Evolutionary conservation across 2,329 filamentous ascomycete genomes (phyloP), one percentile per base, ranked within the genome.

Genomic region (Nothopassalora personata): DNA sequence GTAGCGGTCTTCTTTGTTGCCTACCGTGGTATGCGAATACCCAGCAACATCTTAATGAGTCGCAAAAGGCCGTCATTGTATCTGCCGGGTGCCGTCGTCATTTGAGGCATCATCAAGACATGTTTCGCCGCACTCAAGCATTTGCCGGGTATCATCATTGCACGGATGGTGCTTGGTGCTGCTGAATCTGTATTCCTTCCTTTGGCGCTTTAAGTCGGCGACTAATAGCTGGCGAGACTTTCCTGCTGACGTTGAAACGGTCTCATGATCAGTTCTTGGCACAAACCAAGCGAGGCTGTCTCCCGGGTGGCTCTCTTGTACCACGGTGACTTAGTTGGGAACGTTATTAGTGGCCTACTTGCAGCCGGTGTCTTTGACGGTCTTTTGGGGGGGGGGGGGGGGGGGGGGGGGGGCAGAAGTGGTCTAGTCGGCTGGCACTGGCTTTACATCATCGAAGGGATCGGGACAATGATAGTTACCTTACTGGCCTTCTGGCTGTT

Each of bases 1-100:
- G 67, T 73, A 48, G 74, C 73, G 1, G 65, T 74, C 36, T 61
- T 65, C 34, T 64, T 75, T 28, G 73, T 71, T n/a, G 63, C 54
- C 1, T 60, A 55, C 15, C 19, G 55, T 3, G 54, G 48, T 13
- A 43, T 46, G 5, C 58, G 57, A 5, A 57, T 57, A 27, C 58
- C 51, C 4, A 57, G 54, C 34, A 60, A 60, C 19, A 53, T 60
- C 4, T 31, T 55, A 8, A 33, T 60, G 43, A 57, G 51, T 19
- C 49, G 52, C 13, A 11, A 4, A 3, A 13, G 31, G 31, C 50
- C 50, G 18, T 39, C 50, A 5, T 50, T 48, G n/a, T 57, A 57
- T 33, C 46, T 57, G 15, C 46, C 68, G 9, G 27, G 63, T 9
- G 67, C 70, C 2, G 64, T 68, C 36, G 65, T 74, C 57, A 60